A percentile compares a stretch with the other conserved stretches of the same genome.
Evolutionary conservation across 2,329 filamentous ascomycete genomes (phyloP).

Genomic region (Penicillium palitans): DNA sequence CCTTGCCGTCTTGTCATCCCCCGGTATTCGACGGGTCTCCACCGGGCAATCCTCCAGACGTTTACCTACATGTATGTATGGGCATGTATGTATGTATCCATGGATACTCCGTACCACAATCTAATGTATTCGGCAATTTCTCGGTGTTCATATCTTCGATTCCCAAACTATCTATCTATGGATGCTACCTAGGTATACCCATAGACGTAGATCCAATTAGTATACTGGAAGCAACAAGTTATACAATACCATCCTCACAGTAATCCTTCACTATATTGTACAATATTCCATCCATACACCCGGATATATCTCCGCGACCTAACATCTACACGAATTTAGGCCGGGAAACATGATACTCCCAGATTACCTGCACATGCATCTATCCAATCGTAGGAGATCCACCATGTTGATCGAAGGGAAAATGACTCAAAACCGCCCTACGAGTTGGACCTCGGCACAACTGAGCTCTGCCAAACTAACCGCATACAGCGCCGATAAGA

Average conservation of each 20-base stretch:
- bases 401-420: slow-evolving; percentile 8
- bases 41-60: slow-evolving; percentile 7
- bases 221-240: neutral
- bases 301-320: neutral
- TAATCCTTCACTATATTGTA: neutral
- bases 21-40: slow-evolving; percentile 28
- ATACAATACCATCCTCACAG: neutral
- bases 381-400: slow-evolving; percentile 7
- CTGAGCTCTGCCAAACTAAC: slow-evolving; percentile 12
- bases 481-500: slow-evolving; percentile 7
- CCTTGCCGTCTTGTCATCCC: slow-evolving; percentile 24
- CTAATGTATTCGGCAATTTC: neutral
- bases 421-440: slow-evolving; percentile 22
- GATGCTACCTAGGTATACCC: neutral
- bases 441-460: slow-evolving; percentile 27
- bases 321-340: slow-evolving; percentile 17
- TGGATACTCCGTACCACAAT: too few species aligned
- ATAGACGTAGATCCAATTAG: neutral
- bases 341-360: slow-evolving; percentile 13
- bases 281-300: neutral
- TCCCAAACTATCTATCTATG: neutral
- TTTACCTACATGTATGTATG: too few species aligned
- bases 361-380: slow-evolving; percentile 1
- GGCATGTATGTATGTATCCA: too few species aligned
- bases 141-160: neutral